A percentile compares a stretch with the other conserved stretches of the same genome.
Conservation (phyloP, 2,329 filamentous ascomycete species). For the Arthrobotrys iridis region DNA sequence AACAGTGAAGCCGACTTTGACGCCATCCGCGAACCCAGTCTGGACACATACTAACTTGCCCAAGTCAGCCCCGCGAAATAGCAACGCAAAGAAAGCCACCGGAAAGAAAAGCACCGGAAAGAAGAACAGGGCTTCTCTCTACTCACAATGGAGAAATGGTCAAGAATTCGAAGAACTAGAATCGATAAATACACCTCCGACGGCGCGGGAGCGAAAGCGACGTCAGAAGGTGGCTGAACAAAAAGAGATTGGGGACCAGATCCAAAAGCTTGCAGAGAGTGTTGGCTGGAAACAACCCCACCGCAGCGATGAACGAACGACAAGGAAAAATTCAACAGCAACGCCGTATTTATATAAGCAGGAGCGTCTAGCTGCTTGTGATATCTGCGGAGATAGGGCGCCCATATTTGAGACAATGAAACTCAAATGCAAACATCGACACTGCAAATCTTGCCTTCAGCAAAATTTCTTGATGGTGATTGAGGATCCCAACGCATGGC, state of each 20-base stretch:
- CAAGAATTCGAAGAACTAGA: conserved; percentile 20
- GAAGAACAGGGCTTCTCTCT: conserved; percentile 5
- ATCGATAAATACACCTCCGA: not conserved
- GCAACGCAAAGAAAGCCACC: conserved; percentile 17
- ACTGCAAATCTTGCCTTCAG: conserved; percentile 38
- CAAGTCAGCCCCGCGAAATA: conserved; percentile 14
- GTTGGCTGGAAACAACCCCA: conserved; percentile 48
- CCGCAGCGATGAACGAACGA: conserved; percentile 29
- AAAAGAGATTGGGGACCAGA: conserved; percentile 34
- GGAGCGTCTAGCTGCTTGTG: conserved; percentile 26
- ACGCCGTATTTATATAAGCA: conserved; percentile 43
- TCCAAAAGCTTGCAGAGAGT: conserved; percentile 25
- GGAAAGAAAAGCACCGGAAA: conserved; percentile 12
- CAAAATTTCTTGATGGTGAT: conserved; percentile 48
- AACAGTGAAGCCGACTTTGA: not conserved
- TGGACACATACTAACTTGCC: too few species aligned
- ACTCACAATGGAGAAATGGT: conserved; percentile 22
- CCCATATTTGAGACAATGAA: conserved; percentile 15
- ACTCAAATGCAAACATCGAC: conserved; percentile 37
- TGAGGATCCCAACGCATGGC: conserved; percentile 30
- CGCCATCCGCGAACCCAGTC: not conserved
- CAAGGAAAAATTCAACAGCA: conserved; percentile 35
- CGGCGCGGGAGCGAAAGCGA: conserved; percentile 7
- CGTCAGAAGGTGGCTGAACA: conserved; percentile 27
- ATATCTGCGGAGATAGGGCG: conserved; percentile 41